Base-by-base conservation (phyloP, 2,329 filamentous ascomycete species). In the Tolypocladium capitatum region DNA sequence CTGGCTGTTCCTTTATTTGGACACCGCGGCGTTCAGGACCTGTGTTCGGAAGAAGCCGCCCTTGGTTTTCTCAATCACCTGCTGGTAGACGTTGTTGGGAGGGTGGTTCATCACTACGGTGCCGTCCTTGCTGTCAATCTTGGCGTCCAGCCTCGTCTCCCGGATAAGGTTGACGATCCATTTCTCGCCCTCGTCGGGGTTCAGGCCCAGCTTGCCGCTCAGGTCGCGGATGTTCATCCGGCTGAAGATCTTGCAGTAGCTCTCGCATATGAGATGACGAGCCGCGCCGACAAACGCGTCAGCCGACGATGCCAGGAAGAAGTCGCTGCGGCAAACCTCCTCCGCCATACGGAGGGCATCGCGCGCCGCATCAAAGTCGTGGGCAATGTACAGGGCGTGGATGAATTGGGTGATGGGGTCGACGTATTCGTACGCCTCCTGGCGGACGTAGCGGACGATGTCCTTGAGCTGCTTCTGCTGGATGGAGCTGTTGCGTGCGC, bases 381-480 rank as follows among this genome's bases (percentile, higher is more conserved):
- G 68, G 63, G 87, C 84, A 63, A 98, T 84, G 71, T 95, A 96
- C 43, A 98, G 80, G 16, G 92, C 92, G 70, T 90, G 90, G 67
- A 98, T 79, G 66, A 98, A 98, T 68, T 94, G 86, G 57, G 91
- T 97, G 58, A 98, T 81, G 34, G 92, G 92, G 68, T 98, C 92
- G 61, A 75, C 80, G 76, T 98, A 98, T 73, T 98, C 92, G 74
- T 98, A 97, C 54, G 84, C 83, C 73, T 98, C 92, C 72, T 98
- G 92, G 68, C 88, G 84, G 54, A 98, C 88, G 55, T 98, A 90
- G 55, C 92, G 85, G 54, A 97, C 83, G 47, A 98, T 77, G 64
- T 98, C 92, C 77, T 98, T 98, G 63, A 98, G 76, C 72, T 98
- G 92, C 76, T 94, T 97, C 76, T 97, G 91, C 74, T 98, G 94